Evolutionary conservation across 768 basidiomycete genomes (phyloP), one percentile per base, ranked within the genome.

Genomic region (Termitomyces sp.): DNA sequence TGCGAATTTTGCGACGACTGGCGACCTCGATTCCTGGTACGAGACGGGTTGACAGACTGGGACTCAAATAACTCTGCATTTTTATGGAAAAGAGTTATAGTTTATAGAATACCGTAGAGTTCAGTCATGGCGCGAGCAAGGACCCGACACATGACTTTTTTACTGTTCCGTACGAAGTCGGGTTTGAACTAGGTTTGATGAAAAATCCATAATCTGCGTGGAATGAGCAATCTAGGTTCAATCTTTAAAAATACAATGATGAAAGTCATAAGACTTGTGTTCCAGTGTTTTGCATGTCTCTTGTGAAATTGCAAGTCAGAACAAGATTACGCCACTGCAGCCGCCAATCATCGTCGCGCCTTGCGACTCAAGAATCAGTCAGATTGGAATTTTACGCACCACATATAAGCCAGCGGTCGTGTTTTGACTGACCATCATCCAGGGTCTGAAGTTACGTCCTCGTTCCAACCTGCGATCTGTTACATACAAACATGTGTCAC

Each of bases 21-120:
- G 4, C 26, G 0, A 14, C 58, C 63, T 67, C 61, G 65, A 1
- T 43, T 43, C 10, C 20, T n/a, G 41, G 64, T 67, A 63, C 50
- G 28, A 49, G 50, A 52, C 47, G 23, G 18, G 28, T 49, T 28
- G 47, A 47, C 49, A 56, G 44, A 49, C 52, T 43, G 53, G 59
- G 33, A 46, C 55, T 30, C 40, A 49, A 48, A 55, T 44, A 55
- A 57, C 50, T 46, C 61, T 52, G 58, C 51, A n/a, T 60, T 26
- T 41, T 54, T 16, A 33, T 51, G 47, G 35, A 18, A 23, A 13
- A 23, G 55, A 59, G 36, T 38, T 46, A 40, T 63, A 55, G 63
- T 57, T 53, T 49, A 59, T 13, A 36, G 61, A 54, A 63, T 50
- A 43, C 55, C 43, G 44, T 7, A 12, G 9, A 56, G 48, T 56